Conservation (phyloP, 768 basidiomycete species). For the Phlegmacium glaucopus region DNA sequence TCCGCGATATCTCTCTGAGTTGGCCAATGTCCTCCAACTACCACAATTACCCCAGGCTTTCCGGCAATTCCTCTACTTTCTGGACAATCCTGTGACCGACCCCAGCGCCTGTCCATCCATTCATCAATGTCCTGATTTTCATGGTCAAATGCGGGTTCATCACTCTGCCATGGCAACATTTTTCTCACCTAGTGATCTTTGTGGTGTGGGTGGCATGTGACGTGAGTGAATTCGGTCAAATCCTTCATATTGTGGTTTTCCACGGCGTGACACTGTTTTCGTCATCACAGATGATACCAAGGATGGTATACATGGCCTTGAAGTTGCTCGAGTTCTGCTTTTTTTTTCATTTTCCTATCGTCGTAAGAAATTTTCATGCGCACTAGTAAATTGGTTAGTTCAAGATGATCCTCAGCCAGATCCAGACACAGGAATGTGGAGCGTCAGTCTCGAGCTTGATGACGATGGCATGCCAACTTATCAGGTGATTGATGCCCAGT, state of each 20-base stretch:
- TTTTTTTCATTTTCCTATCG: background rate
- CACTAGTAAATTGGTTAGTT: background rate
- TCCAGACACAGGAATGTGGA: background rate
- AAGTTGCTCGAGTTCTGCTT: constrained; percentile 1
- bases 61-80: too few relatives aligned
- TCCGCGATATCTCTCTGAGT: too few relatives aligned
- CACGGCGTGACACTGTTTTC: constrained; percentile 12
- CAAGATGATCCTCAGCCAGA: background rate
- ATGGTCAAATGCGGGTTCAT: too few relatives aligned
- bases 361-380: background rate
- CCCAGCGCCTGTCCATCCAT: too few relatives aligned
- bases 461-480: too few relatives aligned
- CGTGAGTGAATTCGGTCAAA: constrained; percentile 15
- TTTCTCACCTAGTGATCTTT: constrained; percentile 16
- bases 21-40: too few relatives aligned
- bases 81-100: too few relatives aligned
- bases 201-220: constrained; percentile 12
- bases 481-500: too few relatives aligned
- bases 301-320: constrained; percentile 20
- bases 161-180: too few relatives aligned
- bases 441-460: background rate
- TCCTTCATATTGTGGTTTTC: constrained; percentile 9
- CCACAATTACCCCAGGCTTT: too few relatives aligned
- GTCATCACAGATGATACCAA: constrained; percentile 8
- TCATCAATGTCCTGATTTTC: too few relatives aligned